Conservation (phyloP, 768 basidiomycete genomes). For the Tricholoma sp. region DNA sequence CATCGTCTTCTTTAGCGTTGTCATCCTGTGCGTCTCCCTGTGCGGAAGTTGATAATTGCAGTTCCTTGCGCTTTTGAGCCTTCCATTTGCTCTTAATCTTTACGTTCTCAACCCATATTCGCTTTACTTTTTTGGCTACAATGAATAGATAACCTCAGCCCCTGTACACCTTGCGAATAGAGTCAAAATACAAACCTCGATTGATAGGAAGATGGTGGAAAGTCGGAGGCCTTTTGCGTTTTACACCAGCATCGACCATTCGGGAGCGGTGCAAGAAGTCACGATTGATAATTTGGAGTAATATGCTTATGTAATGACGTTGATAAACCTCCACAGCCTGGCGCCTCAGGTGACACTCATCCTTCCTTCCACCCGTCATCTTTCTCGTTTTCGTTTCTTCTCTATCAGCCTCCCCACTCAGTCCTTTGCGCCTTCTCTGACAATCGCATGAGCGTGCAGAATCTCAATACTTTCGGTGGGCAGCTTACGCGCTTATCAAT, state of each 20-base stretch:
- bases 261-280: conserved; percentile 15
- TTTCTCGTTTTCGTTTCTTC: conserved; percentile 13
- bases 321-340: conserved; percentile 19
- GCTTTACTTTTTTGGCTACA: conserved; percentile 76
- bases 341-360: conserved; percentile 5
- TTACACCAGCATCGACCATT: conserved; percentile 22
- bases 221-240: conserved; percentile 61
- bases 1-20: conserved; percentile 10
- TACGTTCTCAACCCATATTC: conserved; percentile 69
- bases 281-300: conserved; percentile 2
- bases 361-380: conserved; percentile 15
- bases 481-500: conserved; percentile 18
- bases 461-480: conserved; percentile 78
- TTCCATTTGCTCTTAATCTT: conserved; percentile 82
- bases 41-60: conserved; percentile 18
- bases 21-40: conserved; percentile 6
- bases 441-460: conserved; percentile 94
- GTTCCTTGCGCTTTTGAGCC: conserved; percentile 54
- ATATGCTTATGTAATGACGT: conserved; percentile 16
- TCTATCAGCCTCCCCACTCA: conserved; percentile 26
- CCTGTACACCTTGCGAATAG: neutral
- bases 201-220: conserved; percentile 62
- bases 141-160: conserved; percentile 7
- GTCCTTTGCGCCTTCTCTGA: conserved; percentile 34
- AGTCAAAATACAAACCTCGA: conserved; percentile 43